These are phyloP conservation scores for Mycena amicta DNA, from an alignment of 768 basidiomycete genomes.

Conservation along the genomic window DNA sequence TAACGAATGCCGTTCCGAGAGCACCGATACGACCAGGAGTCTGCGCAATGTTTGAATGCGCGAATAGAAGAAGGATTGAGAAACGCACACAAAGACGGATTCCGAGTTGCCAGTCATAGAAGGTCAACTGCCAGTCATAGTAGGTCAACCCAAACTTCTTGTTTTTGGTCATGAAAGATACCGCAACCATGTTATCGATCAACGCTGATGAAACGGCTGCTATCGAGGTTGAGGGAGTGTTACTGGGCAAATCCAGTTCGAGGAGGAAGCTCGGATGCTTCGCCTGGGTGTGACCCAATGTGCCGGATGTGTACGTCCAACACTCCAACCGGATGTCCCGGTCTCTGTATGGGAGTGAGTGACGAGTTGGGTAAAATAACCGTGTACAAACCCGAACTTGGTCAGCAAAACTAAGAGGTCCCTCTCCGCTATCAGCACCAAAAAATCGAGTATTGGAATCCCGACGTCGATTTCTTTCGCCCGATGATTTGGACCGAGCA, in stretches of 20 bases:
- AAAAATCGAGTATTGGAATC: neutral
- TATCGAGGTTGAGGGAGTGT: neutral
- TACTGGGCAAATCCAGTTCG: neutral
- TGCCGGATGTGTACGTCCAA: neutral
- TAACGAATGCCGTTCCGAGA: neutral
- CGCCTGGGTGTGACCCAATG: neutral
- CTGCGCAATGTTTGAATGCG: neutral
- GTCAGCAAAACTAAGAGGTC: neutral
- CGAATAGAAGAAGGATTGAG: neutral
- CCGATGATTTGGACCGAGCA: neutral
- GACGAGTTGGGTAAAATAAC: neutral
- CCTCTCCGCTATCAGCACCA: neutral
- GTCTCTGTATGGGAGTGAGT: neutral
- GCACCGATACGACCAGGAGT: neutral
- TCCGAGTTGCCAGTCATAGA: neutral
- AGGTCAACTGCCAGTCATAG: neutral
- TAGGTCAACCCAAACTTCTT: neutral
- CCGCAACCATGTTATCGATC: neutral
- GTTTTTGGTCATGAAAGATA: neutral
- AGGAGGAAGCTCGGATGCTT: neutral
- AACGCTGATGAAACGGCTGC: neutral
- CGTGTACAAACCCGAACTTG: neutral
- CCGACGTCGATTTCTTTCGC: neutral
- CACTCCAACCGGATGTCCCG: neutral
- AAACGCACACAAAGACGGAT: neutral